Conservation (phyloP, 1,139 yeast species). For the Pichia sp. region DNA sequence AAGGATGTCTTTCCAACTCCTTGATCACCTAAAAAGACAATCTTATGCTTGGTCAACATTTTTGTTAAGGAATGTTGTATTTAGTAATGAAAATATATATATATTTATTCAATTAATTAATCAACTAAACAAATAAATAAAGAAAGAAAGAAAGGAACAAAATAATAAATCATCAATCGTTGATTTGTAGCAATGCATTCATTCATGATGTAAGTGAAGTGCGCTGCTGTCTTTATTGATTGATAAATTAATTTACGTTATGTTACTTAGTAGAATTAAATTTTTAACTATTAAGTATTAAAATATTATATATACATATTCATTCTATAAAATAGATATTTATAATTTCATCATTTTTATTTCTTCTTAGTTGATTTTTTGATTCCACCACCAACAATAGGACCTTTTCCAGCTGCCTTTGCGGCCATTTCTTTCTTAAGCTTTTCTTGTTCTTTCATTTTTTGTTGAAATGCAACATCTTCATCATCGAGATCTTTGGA, state of each 20-base stretch:
- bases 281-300: too few relatives aligned
- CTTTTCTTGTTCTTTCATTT: slow-evolving; percentile 90
- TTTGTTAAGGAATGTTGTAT: neutral
- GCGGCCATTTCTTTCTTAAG: slow-evolving; percentile 88
- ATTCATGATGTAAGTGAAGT: too few relatives aligned
- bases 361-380: slow-evolving; percentile 54
- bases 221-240: neutral
- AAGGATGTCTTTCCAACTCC: slow-evolving; percentile 95
- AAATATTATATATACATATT: too few relatives aligned
- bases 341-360: slow-evolving; percentile 1
- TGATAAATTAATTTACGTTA: too few relatives aligned
- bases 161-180: too few relatives aligned
- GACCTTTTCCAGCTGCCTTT: slow-evolving; percentile 85
- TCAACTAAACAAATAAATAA: too few relatives aligned
- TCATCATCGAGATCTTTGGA: slow-evolving; percentile 75
- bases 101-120: too few relatives aligned
- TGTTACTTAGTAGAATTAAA: too few relatives aligned
- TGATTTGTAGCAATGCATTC: too few relatives aligned
- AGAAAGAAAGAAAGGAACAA: neutral
- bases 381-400: slow-evolving; percentile 88
- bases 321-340: too few relatives aligned
- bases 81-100: too few relatives aligned
- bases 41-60: slow-evolving; percentile 67
- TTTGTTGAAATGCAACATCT: slow-evolving; percentile 82
- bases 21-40: slow-evolving; percentile 95